A percentile compares a stretch with the other conserved stretches of the same genome.
phyloP scores from a whole-genome alignment of 2,329 filamentous ascomycete species.

The Sarocladiaceae sp. region DNA sequence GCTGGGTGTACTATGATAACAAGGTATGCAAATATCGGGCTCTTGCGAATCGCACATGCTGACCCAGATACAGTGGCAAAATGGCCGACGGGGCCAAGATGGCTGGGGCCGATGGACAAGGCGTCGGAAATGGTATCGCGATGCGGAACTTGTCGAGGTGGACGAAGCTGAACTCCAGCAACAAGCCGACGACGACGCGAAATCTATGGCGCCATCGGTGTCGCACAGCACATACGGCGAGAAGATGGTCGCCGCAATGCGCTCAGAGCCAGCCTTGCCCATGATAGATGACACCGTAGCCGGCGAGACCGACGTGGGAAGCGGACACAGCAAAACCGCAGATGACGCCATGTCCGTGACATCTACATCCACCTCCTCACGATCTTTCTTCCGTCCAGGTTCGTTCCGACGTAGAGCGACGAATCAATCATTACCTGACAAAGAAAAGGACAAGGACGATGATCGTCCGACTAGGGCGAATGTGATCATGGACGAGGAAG shows the following conservation, averaged over 20 bases:
- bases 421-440: slow-evolving; percentile 23
- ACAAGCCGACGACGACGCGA: slow-evolving; percentile 33
- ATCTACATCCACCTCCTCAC: slow-evolving; percentile 43
- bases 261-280: slow-evolving; percentile 12
- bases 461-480: slow-evolving; percentile 26
- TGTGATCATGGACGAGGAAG: slow-evolving; percentile 38
- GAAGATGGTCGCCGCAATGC: slow-evolving; percentile 28
- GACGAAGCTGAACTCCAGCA: slow-evolving; percentile 23
- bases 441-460: slow-evolving; percentile 13
- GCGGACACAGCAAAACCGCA: slow-evolving; percentile 22
- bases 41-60: slow-evolving; percentile 14
- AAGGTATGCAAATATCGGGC: slow-evolving; percentile 66
- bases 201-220: slow-evolving; percentile 14
- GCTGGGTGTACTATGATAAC: slow-evolving; percentile 98
- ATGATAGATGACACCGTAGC: slow-evolving; percentile 12
- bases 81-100: slow-evolving; percentile 77
- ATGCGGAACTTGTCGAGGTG: slow-evolving; percentile 88
- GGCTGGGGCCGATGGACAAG: slow-evolving; percentile 95
- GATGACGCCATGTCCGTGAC: slow-evolving; percentile 42
- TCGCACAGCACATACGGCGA: slow-evolving; percentile 28
- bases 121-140: slow-evolving; percentile 91
- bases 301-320: slow-evolving; percentile 21
- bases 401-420: slow-evolving; percentile 35
- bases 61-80: slow-evolving; percentile 67
- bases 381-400: slow-evolving; percentile 33